A percentile compares a stretch with the other conserved stretches of the same genome.
phyloP scores from a whole-genome alignment of 495 filamentous ascomycete species.

The Barbatosphaeria neglecta region DNA sequence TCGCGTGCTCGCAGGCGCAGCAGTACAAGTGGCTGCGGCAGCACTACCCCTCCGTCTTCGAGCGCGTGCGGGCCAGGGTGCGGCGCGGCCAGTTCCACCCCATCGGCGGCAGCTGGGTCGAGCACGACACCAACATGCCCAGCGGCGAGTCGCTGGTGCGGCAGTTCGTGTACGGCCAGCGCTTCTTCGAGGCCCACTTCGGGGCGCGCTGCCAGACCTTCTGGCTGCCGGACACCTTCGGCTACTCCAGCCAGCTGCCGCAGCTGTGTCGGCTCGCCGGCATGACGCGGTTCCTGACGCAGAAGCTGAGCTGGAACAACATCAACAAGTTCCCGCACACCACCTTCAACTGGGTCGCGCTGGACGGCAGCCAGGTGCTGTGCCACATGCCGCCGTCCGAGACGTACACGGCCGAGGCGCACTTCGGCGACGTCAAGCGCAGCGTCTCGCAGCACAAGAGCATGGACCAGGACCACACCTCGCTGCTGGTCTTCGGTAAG shows the following conservation, averaged over 20 bases:
- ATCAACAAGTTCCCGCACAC: slow-evolving; percentile 99
- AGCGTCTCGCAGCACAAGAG: slow-evolving; percentile 92
- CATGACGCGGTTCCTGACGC: slow-evolving; percentile 93
- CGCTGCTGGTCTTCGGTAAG: slow-evolving; percentile 86
- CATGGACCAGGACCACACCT: slow-evolving; percentile 78
- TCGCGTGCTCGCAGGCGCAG: slow-evolving; percentile 85
- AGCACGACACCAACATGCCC: slow-evolving; percentile 96
- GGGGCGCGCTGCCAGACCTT: slow-evolving; percentile 82
- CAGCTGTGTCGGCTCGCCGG: slow-evolving; percentile 85
- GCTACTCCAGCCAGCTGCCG: slow-evolving; percentile 88
- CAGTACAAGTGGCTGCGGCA: slow-evolving; percentile 96
- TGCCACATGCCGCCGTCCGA: slow-evolving; percentile 94
- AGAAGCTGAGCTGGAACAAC: slow-evolving; percentile 89
- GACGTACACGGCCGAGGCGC: slow-evolving; percentile 87
- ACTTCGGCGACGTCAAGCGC: slow-evolving; percentile 90
- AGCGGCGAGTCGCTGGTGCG: slow-evolving; percentile 87
- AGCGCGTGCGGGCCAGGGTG: slow-evolving; percentile 82
- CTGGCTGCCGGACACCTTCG: slow-evolving; percentile 97
- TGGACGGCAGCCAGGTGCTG: slow-evolving; percentile 90
- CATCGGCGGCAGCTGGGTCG: slow-evolving; percentile 96
- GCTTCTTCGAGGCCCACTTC: slow-evolving; percentile 89
- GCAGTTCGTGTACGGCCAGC: slow-evolving; percentile 92
- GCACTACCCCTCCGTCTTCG: slow-evolving; percentile 75
- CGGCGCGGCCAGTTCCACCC: slow-evolving; percentile 86
- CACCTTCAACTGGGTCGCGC: slow-evolving; percentile 93